phyloP scores from a whole-genome alignment of 768 basidiomycete species.

The Pleurotus tuoliensis region DNA sequence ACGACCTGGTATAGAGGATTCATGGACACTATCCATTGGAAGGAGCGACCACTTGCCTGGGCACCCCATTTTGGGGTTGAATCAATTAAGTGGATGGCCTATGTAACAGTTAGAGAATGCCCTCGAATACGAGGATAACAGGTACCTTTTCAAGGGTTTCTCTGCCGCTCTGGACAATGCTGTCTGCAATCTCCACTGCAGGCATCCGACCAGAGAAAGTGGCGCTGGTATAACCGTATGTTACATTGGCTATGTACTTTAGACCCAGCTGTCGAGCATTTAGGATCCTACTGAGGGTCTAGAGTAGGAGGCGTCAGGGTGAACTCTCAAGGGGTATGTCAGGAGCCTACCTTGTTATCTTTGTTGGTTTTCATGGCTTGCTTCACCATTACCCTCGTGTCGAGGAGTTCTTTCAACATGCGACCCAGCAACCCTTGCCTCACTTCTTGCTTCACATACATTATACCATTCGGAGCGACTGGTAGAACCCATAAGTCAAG shows the following conservation, averaged over 20 bases:
- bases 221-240: slow-evolving; percentile 94
- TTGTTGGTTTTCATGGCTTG: slow-evolving; percentile 86
- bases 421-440: slow-evolving; percentile 83
- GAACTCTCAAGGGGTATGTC: background rate
- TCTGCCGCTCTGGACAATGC: slow-evolving; percentile 93
- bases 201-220: slow-evolving; percentile 97
- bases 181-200: slow-evolving; percentile 95
- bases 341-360: slow-evolving; percentile 61
- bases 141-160: slow-evolving; percentile 91
- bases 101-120: background rate
- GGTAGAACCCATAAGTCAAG: background rate
- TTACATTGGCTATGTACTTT: slow-evolving; percentile 93
- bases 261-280: slow-evolving; percentile 91
- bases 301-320: background rate
- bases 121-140: background rate
- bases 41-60: slow-evolving; percentile 27
- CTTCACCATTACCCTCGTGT: slow-evolving; percentile 97
- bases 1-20: slow-evolving; percentile 51
- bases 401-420: slow-evolving; percentile 90
- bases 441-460: slow-evolving; percentile 85
- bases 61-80: slow-evolving; percentile 82
- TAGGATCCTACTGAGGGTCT: slow-evolving; percentile 74
- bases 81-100: slow-evolving; percentile 86
- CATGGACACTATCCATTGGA: slow-evolving; percentile 2
- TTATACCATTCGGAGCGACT: slow-evolving; percentile 96